phyloP scores from a whole-genome alignment of 257 asterid genomes.

The Coffea canephora region DNA sequence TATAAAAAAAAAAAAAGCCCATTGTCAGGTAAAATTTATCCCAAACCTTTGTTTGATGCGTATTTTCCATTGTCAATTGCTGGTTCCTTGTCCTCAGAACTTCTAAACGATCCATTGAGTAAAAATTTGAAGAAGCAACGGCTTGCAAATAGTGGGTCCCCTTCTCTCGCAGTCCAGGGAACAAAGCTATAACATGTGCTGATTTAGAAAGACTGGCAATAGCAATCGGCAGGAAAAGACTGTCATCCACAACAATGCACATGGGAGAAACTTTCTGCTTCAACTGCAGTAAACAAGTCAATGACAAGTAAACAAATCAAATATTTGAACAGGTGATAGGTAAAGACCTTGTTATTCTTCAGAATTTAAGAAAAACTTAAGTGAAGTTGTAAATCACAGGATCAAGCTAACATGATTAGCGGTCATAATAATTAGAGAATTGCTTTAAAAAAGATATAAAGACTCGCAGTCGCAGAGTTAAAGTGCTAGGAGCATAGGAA shows the following conservation, averaged over 20 bases:
- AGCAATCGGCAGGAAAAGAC: constrained; percentile 68
- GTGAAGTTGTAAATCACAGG: background rate
- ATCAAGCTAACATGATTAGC: background rate
- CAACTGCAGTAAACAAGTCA: constrained; percentile 46
- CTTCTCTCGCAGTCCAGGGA: constrained; percentile 78
- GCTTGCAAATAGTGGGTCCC: constrained; percentile 57
- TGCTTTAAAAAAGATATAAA: background rate
- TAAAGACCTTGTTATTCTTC: background rate
- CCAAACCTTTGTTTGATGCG: constrained; percentile 57
- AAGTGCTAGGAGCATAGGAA: background rate
- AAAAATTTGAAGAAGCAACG: constrained; percentile 63
- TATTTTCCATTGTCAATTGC: constrained; percentile 43
- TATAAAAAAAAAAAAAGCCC: background rate
- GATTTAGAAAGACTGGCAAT: constrained; percentile 52
- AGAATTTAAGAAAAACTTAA: background rate
- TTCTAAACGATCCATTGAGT: constrained; percentile 59
- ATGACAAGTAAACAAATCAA: constrained; percentile 7
- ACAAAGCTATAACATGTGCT: constrained; percentile 65
- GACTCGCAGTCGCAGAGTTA: background rate
- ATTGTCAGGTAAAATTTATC: background rate
- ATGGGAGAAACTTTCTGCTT: constrained; percentile 50
- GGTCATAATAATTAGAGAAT: background rate
- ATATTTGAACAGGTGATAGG: background rate
- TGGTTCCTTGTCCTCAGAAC: constrained; percentile 39
- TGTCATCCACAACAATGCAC: constrained; percentile 84